Evolutionary conservation across 495 filamentous ascomycete species (phyloP), one percentile per base, ranked within the genome.

Genomic region (Xylaria acuta): DNA sequence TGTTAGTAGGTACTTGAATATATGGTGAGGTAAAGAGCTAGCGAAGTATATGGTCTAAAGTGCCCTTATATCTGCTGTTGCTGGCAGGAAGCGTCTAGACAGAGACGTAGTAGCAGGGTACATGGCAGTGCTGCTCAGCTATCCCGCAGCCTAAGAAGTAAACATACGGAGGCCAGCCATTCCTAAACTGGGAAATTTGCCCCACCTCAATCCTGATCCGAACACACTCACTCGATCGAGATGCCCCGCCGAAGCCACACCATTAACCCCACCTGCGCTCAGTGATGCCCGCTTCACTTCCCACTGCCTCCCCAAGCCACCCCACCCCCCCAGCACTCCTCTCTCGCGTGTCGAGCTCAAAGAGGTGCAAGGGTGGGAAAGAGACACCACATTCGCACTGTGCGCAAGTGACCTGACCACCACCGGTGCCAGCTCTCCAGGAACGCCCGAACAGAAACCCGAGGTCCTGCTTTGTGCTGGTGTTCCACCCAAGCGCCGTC

Each of bases 221-320:
- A 56, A 69, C 51, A 56, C 30, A 69, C 53, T 71, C 60, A 60
- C 70, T 40, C 41, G 51, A 66, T 72, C 62, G 30, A 72, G 70
- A 67, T 43, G 36, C 56, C 60, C 59, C 62, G 70, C 70, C 63
- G 70, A 67, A 72, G 70, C 70, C 70, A 72, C 70, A 59, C 63
- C 40, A 72, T 47, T 8, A 41, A 64, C 60, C 58, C 58, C 58
- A 60, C 58, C 58, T 64, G 22, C 58, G 30, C 70, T 36, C 41
- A 59, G 59, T 38, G 65, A 49, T 72, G 62, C 51, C 47, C 47
- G 64, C 64, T 54, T 53, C 64, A 41, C 64, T 54, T 40, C 47
- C 36, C 20, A 18, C 51, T 30, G 11, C 22, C 22, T 4, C n/a
- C 36, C 38, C 47, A 54, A 69, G 53, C 53, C 53, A 36, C 53